These are phyloP conservation scores for Didymella sp. DNA, from an alignment of 2,329 filamentous ascomycete genomes.

Conservation along the genomic window DNA sequence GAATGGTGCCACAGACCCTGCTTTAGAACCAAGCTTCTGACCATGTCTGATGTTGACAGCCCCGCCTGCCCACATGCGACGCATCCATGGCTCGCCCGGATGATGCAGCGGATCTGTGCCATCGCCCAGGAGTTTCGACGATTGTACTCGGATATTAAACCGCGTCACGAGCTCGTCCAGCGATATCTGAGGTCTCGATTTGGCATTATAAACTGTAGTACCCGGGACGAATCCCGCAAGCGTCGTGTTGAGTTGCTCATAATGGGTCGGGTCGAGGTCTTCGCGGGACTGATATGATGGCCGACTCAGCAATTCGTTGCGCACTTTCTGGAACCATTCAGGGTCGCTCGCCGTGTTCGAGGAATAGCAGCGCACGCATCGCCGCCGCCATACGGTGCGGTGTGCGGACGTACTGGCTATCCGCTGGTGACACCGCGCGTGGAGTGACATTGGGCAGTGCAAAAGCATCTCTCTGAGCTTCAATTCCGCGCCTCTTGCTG, in stretches of 20 bases:
- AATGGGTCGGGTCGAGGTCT: slow-evolving; percentile 63
- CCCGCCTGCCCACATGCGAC: slow-evolving; percentile 91
- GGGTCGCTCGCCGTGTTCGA: slow-evolving; percentile 19
- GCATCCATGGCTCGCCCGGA: slow-evolving; percentile 73
- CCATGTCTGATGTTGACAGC: slow-evolving; percentile 61
- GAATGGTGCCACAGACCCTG: slow-evolving; percentile 17
- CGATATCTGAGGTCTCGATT: slow-evolving; percentile 2
- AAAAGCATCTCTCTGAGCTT: background rate
- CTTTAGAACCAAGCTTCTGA: slow-evolving; percentile 9
- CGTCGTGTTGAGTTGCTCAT: slow-evolving; percentile 64
- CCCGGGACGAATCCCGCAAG: slow-evolving; percentile 17
- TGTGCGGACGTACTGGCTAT: slow-evolving; percentile 16
- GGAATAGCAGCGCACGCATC: slow-evolving; percentile 24
- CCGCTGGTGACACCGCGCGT: slow-evolving; percentile 25
- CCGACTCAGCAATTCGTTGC: slow-evolving; percentile 55
- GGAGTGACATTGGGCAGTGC: slow-evolving; percentile 27
- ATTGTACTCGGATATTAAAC: slow-evolving; percentile 74
- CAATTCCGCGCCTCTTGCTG: slow-evolving; percentile 3
- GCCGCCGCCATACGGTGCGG: slow-evolving; percentile 27
- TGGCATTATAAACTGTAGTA: background rate
- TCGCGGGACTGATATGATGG: slow-evolving; percentile 60
- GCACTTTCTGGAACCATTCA: slow-evolving; percentile 38
- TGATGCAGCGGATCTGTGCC: slow-evolving; percentile 83
- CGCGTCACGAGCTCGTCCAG: slow-evolving; percentile 82
- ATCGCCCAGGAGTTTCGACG: slow-evolving; percentile 73